phyloP scores from a whole-genome alignment of 306 rosid genomes.

The Geum urbanum region DNA sequence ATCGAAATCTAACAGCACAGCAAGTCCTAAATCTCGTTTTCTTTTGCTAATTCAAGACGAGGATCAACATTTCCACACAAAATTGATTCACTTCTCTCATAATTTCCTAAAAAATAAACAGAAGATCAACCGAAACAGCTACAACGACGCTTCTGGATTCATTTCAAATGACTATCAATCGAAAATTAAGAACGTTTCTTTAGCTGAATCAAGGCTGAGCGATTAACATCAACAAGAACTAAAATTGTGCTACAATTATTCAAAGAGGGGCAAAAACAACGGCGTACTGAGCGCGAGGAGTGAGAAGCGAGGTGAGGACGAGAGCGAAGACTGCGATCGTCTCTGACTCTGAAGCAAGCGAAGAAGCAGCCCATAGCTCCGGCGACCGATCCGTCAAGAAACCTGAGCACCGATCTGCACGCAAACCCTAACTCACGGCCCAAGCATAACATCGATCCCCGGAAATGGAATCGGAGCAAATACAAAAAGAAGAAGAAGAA shows the following conservation, averaged over 20 bases:
- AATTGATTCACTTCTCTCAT: not conserved
- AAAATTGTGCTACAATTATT: not conserved
- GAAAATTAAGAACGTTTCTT: too few species aligned
- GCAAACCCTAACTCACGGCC: constrained; percentile 42
- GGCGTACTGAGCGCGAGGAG: constrained; percentile 33
- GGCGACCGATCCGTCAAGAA: constrained; percentile 54
- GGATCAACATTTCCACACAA: not conserved
- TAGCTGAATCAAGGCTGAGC: too few species aligned
- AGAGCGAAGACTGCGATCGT: constrained; percentile 38
- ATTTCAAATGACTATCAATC: too few species aligned
- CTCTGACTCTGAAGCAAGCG: constrained; percentile 61
- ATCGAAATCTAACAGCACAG: not conserved
- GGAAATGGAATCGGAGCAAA: not conserved
- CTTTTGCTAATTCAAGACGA: not conserved
- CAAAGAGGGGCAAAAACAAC: not conserved
- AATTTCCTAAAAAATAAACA: not conserved
- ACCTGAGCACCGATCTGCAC: constrained; percentile 46
- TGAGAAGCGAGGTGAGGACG: constrained; percentile 31
- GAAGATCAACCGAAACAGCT: not conserved
- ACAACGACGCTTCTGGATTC: too few species aligned
- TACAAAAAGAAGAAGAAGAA: not conserved
- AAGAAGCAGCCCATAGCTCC: constrained; percentile 86
- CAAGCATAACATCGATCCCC: constrained; percentile 56
- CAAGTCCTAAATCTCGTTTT: not conserved
- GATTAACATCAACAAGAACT: not conserved